Conservation (phyloP, 2,329 filamentous ascomycete species). For the Claviceps paspali region DNA sequence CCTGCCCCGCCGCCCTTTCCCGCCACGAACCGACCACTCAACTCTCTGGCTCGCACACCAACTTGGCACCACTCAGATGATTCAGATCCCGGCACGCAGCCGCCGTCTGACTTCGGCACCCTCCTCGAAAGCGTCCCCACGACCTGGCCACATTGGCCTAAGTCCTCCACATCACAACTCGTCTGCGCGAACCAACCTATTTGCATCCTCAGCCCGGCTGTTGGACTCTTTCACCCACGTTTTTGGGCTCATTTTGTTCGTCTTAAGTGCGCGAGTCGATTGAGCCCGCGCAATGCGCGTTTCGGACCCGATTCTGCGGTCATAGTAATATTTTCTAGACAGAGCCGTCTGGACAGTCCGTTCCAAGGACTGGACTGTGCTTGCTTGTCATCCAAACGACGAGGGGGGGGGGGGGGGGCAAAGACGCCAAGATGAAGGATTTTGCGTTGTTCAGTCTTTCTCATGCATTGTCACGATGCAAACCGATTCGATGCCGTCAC, state of each 20-base stretch:
- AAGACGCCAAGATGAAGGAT: too few relatives aligned
- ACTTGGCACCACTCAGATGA: conserved; percentile 2
- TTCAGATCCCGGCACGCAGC: conserved; percentile 3
- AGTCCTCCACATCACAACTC: conserved; percentile 6
- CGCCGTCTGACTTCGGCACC: conserved; percentile 5
- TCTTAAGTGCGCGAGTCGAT: conserved; percentile 22
- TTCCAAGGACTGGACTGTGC: too few relatives aligned
- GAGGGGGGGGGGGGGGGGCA: too few relatives aligned
- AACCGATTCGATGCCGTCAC: neutral
- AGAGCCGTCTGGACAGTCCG: too few relatives aligned
- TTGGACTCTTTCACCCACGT: conserved; percentile 27
- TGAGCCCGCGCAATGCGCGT: neutral
- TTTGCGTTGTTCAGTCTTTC: too few relatives aligned
- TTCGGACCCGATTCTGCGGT: too few relatives aligned
- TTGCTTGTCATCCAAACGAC: too few relatives aligned
- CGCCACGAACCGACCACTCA: too few relatives aligned
- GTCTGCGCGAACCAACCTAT: conserved; percentile 4
- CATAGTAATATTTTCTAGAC: too few relatives aligned
- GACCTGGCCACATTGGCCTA: conserved; percentile 1
- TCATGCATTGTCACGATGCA: neutral
- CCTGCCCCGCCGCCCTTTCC: too few relatives aligned
- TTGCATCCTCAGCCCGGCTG: neutral
- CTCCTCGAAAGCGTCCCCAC: conserved; percentile 1
- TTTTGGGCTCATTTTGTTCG: conserved; percentile 53
- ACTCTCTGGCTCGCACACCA: neutral